A percentile compares a stretch with the other conserved stretches of the same genome.
Evolutionary conservation across 2,329 filamentous ascomycete genomes (phyloP).

Genomic region (Sporothrix euskadiensis): DNA sequence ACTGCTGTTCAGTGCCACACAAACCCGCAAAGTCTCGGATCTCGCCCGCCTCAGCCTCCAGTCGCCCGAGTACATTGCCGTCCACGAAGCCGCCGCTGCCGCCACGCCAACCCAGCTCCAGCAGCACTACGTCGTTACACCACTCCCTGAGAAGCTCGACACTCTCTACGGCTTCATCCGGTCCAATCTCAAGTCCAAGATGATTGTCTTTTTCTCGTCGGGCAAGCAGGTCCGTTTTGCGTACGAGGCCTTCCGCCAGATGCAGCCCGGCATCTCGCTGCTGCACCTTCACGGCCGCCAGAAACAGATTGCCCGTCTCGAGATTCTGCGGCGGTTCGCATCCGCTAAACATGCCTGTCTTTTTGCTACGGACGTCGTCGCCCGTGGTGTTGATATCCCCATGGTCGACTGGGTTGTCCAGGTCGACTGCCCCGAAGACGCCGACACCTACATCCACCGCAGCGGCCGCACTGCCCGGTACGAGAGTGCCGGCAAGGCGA

Average conservation of each 20-base stretch:
- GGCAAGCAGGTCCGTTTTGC: conserved; percentile 96
- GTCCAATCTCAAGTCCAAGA: conserved; percentile 87
- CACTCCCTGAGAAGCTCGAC: conserved; percentile 84
- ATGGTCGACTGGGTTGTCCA: conserved; percentile 99
- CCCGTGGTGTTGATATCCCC: conserved; percentile 91
- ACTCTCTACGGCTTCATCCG: conserved; percentile 92
- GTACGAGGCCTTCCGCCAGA: conserved; percentile 87
- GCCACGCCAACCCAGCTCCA: conserved; percentile 83
- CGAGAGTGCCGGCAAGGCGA: conserved; percentile 80
- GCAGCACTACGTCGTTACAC: conserved; percentile 87
- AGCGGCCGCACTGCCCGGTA: conserved; percentile 94
- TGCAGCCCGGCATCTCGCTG: conserved; percentile 91
- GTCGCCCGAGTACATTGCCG: conserved; percentile 92
- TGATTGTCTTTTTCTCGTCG: conserved; percentile 91
- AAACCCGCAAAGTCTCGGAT: conserved; percentile 92
- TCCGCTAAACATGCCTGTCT: conserved; percentile 80
- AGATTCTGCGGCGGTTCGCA: conserved; percentile 83
- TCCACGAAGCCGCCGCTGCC: conserved; percentile 76
- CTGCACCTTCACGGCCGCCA: conserved; percentile 92
- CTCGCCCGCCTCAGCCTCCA: conserved; percentile 82
- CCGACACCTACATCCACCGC: conserved; percentile 95
- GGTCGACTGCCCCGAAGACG: conserved; percentile 93
- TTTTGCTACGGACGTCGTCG: conserved; percentile 94
- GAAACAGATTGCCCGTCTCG: conserved; percentile 83
- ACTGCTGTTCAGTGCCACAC: conserved; percentile 91